Conservation (phyloP, 192 early-diverging fungal genomes). For the Mortierella hygrophila region DNA sequence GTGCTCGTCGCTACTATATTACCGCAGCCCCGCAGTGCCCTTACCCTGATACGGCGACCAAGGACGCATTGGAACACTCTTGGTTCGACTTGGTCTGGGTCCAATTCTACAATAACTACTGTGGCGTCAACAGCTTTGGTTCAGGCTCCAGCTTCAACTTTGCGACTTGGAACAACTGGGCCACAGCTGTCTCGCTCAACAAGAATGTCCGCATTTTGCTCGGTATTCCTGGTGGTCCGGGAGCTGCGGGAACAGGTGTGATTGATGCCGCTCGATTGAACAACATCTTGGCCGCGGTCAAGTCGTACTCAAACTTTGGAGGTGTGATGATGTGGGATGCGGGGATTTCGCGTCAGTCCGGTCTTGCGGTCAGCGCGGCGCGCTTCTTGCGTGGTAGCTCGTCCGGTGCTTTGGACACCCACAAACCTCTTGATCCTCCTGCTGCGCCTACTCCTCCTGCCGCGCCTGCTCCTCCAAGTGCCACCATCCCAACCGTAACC, state of each 20-base stretch:
- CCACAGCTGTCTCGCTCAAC: constrained; percentile 65
- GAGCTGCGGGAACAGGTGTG: constrained; percentile 63
- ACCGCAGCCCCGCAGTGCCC: constrained; percentile 73
- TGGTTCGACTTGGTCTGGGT: constrained; percentile 77
- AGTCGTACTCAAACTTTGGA: constrained; percentile 63
- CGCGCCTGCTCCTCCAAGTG: neutral
- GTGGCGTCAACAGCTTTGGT: constrained; percentile 63
- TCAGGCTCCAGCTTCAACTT: constrained; percentile 63
- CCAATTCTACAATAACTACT: constrained; percentile 80
- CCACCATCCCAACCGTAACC: neutral
- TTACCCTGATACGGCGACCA: constrained; percentile 69
- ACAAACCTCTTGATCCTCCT: neutral
- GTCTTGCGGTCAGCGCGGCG: constrained; percentile 28
- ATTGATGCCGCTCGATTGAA: constrained; percentile 31
- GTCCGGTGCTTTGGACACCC: neutral
- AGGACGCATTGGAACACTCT: constrained; percentile 66
- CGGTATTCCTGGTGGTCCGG: constrained; percentile 69
- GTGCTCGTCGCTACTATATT: constrained; percentile 58
- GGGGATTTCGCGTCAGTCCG: constrained; percentile 26
- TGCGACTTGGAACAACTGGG: constrained; percentile 73
- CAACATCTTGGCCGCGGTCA: constrained; percentile 36
- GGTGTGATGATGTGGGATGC: constrained; percentile 80
- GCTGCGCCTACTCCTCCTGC: neutral
- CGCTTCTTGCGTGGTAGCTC: constrained; percentile 8
- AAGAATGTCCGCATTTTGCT: constrained; percentile 70